Base-by-base conservation (phyloP, 2,329 filamentous ascomycete genomes). In the Colletotrichum orbiculare region DNA sequence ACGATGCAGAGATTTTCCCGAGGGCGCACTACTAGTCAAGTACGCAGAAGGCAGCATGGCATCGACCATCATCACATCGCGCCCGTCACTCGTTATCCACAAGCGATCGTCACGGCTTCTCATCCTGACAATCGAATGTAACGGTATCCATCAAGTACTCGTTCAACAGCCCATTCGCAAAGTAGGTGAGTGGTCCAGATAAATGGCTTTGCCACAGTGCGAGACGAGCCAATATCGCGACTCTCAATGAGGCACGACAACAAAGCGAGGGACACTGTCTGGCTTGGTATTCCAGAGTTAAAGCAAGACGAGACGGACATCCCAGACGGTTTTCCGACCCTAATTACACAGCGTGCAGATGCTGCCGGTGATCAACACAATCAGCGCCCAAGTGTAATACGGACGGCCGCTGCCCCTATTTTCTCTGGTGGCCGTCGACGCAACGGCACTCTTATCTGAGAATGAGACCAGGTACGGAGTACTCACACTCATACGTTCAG, bases 41-140 rank as follows among this genome's bases (percentile, higher is more conserved):
- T 25, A 25, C 25, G 25, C 25, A 25, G 43, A 33, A 55, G 13
- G 12, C 49, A 33, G 46, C 43, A 50, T 55, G 45, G 50, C 38
- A 60, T 61, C 50, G 25, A 25, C 25, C 50, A 25, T 54, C 53
- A 6, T 34, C 39, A 43, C 34, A 39, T 55, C 34, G 25, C 46
- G 45, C 46, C 42, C 34, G 37, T 37, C 43, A 39, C 39, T 41
- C 58, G 34, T 38, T 43, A 47, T 56, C 62, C 46, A 62, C 58
- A 56, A 43, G 37, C 52, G 62, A 65, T 65, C 58, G 58, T 62
- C 62, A 47, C 52, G 37, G 45, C 38, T 38, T 62, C 46, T n/a
- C n/a, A 13, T 52, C 38, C 34, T 65, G 46, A 37, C 41, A 41
- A 56, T 62, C 52, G 62, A 65, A 56, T 65, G 50, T 43, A 65